Percentiles rank a stretch among this genome's conserved stretches.
phyloP scores from a whole-genome alignment of 192 early-diverging fungal genomes.

The Tieghemiomyces parasiticus region DNA sequence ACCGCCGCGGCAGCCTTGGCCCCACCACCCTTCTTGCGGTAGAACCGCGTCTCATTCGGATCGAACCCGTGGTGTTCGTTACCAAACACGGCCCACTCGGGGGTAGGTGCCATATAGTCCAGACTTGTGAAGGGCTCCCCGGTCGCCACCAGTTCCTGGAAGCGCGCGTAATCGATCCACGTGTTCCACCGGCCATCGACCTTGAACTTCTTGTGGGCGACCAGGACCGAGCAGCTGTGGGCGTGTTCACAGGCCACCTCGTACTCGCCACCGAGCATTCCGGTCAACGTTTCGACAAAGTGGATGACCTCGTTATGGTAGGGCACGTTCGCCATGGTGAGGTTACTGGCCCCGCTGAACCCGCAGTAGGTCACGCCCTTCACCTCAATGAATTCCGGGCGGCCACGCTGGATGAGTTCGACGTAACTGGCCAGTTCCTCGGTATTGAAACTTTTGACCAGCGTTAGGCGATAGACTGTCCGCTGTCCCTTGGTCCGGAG shows the following conservation, averaged over 20 bases:
- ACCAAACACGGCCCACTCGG: conserved; percentile 53
- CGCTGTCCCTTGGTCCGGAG: conserved; percentile 51
- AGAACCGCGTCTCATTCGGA: conserved; percentile 47
- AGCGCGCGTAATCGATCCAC: conserved; percentile 56
- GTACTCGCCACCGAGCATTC: conserved; percentile 37
- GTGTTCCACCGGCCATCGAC: conserved; percentile 52
- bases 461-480: conserved; percentile 56
- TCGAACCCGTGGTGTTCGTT: conserved; percentile 49
- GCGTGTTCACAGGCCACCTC: conserved; percentile 55
- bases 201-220: conserved; percentile 48
- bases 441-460: conserved; percentile 60
- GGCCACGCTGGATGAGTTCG: conserved; percentile 40
- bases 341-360: conserved; percentile 39
- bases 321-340: conserved; percentile 63
- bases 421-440: conserved; percentile 49
- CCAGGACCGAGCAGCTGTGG: conserved; percentile 50
- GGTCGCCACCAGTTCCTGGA: conserved; percentile 40
- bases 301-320: conserved; percentile 51
- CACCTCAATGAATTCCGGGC: conserved; percentile 57
- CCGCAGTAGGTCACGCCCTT: conserved; percentile 69
- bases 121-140: conserved; percentile 36
- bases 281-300: conserved; percentile 41
- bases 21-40: conserved; percentile 33
- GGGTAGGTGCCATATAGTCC: conserved; percentile 55
- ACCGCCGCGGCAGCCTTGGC: no score